Conservation (phyloP, 768 basidiomycete species). For the Xerocomus potaroensis region DNA sequence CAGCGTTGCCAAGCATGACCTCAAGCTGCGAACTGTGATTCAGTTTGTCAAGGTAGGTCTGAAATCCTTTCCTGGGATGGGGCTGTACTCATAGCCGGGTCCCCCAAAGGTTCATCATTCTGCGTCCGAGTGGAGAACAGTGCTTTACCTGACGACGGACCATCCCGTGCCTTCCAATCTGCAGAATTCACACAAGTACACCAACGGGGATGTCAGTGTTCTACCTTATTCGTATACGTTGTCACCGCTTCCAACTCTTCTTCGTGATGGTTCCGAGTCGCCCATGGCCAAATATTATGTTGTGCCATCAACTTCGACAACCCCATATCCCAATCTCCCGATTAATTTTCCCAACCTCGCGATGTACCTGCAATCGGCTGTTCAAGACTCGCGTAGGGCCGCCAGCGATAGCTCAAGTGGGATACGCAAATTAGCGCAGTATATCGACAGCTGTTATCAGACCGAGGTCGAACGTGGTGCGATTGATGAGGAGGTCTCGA, state of each 20-base stretch:
- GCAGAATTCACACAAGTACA: slow-evolving; percentile 44
- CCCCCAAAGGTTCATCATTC: slow-evolving; percentile 52
- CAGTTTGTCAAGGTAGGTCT: slow-evolving; percentile 70
- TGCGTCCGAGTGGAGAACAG: slow-evolving; percentile 63
- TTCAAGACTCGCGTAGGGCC: slow-evolving; percentile 64
- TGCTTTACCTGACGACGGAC: slow-evolving; percentile 77
- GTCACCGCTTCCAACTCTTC: slow-evolving; percentile 52
- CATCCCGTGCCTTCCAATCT: slow-evolving; percentile 50
- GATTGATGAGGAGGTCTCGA: slow-evolving; percentile 35
- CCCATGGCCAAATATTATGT: slow-evolving; percentile 65
- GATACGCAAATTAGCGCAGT: slow-evolving; percentile 63
- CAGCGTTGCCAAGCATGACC: slow-evolving; percentile 49
- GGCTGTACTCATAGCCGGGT: background rate
- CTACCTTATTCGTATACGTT: slow-evolving; percentile 73
- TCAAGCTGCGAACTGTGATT: slow-evolving; percentile 66
- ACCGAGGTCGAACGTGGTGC: slow-evolving; percentile 29
- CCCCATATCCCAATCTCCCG: slow-evolving; percentile 68
- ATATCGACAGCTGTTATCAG: slow-evolving; percentile 65
- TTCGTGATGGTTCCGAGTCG: slow-evolving; percentile 62
- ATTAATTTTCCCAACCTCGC: slow-evolving; percentile 74
- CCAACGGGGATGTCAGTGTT: slow-evolving; percentile 54
- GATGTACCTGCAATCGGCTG: slow-evolving; percentile 65
- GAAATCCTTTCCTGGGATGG: background rate
- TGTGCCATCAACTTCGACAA: slow-evolving; percentile 54
- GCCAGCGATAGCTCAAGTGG: slow-evolving; percentile 57